These are phyloP conservation scores for Paspalum vaginatum DNA, from an alignment of 176 grass and related monocot species.

Conservation along the genomic window DNA sequence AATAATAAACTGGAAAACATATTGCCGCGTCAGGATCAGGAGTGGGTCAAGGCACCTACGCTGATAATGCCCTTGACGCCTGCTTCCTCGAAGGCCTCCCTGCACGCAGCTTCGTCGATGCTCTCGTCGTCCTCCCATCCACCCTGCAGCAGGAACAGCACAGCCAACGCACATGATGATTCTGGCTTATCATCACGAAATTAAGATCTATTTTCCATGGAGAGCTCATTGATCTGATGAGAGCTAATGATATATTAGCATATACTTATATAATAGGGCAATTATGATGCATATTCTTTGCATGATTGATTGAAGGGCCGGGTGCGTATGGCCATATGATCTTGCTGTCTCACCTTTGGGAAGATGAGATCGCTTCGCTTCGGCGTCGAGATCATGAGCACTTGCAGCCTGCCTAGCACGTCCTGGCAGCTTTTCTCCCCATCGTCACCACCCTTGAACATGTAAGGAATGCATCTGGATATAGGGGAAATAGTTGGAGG, in stretches of 20 bases:
- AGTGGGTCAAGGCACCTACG: constrained; percentile 45
- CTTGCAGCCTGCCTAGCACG: constrained; percentile 57
- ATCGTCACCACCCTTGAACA: constrained; percentile 18
- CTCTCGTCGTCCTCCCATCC: constrained; percentile 91
- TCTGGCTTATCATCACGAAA: background rate
- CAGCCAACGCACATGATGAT: constrained; percentile 4
- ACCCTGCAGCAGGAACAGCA: constrained; percentile 50
- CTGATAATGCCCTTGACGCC: constrained; percentile 71
- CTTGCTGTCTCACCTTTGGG: constrained; percentile 61
- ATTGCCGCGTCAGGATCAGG: constrained; percentile 16
- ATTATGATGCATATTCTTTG: constrained; percentile 29
- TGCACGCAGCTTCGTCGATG: constrained; percentile 66
- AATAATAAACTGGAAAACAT: background rate
- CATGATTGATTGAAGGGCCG: constrained; percentile 17
- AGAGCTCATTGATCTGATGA: background rate
- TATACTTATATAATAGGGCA: constrained; percentile 18
- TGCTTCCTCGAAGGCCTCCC: constrained; percentile 87
- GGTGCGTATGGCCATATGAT: constrained; percentile 17
- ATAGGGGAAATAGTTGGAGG: no score
- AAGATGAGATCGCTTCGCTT: constrained; percentile 75
- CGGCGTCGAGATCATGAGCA: constrained; percentile 80
- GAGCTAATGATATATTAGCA: constrained; percentile 6
- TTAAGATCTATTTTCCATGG: background rate
- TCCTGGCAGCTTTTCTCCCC: constrained; percentile 21
- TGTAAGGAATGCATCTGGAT: constrained; percentile 65